A percentile compares a stretch with the other conserved stretches of the same genome.
Evolutionary conservation across 306 rosid genomes (phyloP).

Genomic region (Biancaea sappan): DNA sequence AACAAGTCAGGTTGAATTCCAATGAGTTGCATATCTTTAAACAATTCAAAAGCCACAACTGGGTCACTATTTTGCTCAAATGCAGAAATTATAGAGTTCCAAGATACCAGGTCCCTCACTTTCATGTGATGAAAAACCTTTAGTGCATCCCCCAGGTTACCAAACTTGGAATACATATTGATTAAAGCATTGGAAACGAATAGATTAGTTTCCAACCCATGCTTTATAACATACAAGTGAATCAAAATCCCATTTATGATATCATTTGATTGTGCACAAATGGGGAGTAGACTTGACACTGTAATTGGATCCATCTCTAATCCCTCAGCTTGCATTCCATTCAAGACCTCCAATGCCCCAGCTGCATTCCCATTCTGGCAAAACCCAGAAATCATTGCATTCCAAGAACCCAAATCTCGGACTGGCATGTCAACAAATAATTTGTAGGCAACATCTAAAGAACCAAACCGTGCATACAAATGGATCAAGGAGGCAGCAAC

Average conservation of each 20-base stretch:
- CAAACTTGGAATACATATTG: conserved; percentile 52
- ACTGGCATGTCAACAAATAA: conserved; percentile 46
- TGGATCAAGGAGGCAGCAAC: conserved; percentile 50
- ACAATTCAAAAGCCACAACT: conserved; percentile 35
- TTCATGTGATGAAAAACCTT: conserved; percentile 45
- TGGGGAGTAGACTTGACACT: conserved; percentile 47
- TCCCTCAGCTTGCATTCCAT: conserved; percentile 39
- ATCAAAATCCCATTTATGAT: conserved; percentile 42
- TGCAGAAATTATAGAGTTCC: conserved; percentile 47
- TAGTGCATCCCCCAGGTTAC: conserved; percentile 41
- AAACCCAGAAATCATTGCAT: conserved; percentile 57
- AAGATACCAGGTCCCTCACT: conserved; percentile 47
- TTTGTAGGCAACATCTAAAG: conserved; percentile 30
- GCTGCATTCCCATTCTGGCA: conserved; percentile 45
- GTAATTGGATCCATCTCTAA: conserved; percentile 45
- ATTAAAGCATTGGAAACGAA: conserved; percentile 54
- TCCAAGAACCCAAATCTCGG: conserved; percentile 54
- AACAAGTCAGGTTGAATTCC: conserved; percentile 47
- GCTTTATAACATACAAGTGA: conserved; percentile 54
- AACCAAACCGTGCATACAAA: conserved; percentile 43
- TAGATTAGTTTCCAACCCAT: conserved; percentile 45
- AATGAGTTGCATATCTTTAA: conserved; percentile 42
- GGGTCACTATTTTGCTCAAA: conserved; percentile 54
- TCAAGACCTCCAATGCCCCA: conserved; percentile 37
- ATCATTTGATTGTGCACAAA: conserved; percentile 41